Evolutionary conservation across 2,329 filamentous ascomycete species (phyloP), one percentile per base, ranked within the genome.

Genomic region (Monosporascus sp.): DNA sequence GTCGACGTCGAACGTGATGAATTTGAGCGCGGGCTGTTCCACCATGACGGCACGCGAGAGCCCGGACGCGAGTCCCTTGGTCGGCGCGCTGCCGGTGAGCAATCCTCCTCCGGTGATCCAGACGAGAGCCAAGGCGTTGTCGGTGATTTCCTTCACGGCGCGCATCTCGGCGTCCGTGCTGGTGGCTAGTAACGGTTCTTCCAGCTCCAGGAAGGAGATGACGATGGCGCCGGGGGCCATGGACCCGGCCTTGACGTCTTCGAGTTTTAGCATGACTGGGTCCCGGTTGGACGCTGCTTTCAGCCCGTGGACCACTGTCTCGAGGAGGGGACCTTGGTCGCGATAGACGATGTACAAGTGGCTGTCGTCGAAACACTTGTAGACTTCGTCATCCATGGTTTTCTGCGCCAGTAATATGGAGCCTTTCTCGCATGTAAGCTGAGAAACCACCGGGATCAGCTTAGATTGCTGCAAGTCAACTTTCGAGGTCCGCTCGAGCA

Each of bases 11-110:
- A 44, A 54, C 3, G 50, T 52, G 46, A 49, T 53, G 40, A 60
- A 59, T 14, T 49, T 46, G n/a, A 60, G 53, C 3, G 58, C 49
- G 1, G 59, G 59, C 41, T 61, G 59, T 38, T 61, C 59, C 19
- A 61, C 26, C n/a, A 45, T 55, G 5, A 61, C 24, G 9, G 59
- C 50, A 2, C 59, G 36, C 11, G 54, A 43, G 7, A 61, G 37
- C 3, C 59, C 58, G 20, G 16, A 26, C 1, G 24, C 53, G 0
- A 59, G 52, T 2, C 40, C 53, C 14, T 41, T 49, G 27, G 60
- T 53, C 1, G 59, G 59, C 9, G 24, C 38, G 3, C 7, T 16
- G 1, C 59, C 56, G 11, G 17, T 16, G 7, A 58, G 16, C n/a
- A 34, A 20, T n/a, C 54, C 48, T 2, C 53, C 56, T 11, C 34